Percentiles rank a stretch among this genome's conserved stretches.
Evolutionary conservation across 1,139 yeast species (phyloP).

Genomic region (Zygosaccharomyces sapae): DNA sequence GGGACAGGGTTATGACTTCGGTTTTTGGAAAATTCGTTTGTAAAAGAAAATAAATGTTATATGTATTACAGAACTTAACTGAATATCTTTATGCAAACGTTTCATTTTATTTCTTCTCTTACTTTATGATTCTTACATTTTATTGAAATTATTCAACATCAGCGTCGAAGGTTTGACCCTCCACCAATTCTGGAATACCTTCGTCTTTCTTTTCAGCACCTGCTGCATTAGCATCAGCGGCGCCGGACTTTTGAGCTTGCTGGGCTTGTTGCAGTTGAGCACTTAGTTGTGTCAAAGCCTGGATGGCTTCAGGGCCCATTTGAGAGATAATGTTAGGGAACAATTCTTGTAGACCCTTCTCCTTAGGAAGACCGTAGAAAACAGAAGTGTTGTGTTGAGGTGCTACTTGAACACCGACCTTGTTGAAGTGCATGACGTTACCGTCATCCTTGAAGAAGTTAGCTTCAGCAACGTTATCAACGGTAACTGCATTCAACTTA

Average conservation of each 20-base stretch:
- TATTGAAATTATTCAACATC: constrained; percentile 53
- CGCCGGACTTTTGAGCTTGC: constrained; percentile 50
- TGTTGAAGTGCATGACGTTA: constrained; percentile 89
- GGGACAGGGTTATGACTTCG: constrained; percentile 9
- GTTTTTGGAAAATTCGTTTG: too few species aligned
- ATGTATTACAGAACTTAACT: constrained; percentile 7
- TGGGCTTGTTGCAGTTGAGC: constrained; percentile 71
- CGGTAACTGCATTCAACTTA: constrained; percentile 84
- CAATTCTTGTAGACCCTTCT: constrained; percentile 87
- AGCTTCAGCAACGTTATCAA: constrained; percentile 91
- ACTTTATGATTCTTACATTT: not conserved
- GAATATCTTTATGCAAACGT: constrained; percentile 1
- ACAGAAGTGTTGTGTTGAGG: constrained; percentile 89
- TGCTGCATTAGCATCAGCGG: constrained; percentile 40
- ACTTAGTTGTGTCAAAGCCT: constrained; percentile 84
- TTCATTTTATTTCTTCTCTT: not conserved
- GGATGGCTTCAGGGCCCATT: constrained; percentile 94
- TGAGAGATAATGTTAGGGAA: constrained; percentile 94
- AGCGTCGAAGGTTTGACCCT: constrained; percentile 90
- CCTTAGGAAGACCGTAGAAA: constrained; percentile 93
- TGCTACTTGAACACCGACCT: constrained; percentile 93
- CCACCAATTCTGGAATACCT: constrained; percentile 91
- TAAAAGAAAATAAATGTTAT: constrained; percentile 1
- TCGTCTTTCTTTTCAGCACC: constrained; percentile 43
- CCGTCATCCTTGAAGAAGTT: constrained; percentile 97